A percentile compares a stretch with the other conserved stretches of the same genome.
phyloP scores from a whole-genome alignment of 345 rosid species.

The Noccaea bulbosa region DNA sequence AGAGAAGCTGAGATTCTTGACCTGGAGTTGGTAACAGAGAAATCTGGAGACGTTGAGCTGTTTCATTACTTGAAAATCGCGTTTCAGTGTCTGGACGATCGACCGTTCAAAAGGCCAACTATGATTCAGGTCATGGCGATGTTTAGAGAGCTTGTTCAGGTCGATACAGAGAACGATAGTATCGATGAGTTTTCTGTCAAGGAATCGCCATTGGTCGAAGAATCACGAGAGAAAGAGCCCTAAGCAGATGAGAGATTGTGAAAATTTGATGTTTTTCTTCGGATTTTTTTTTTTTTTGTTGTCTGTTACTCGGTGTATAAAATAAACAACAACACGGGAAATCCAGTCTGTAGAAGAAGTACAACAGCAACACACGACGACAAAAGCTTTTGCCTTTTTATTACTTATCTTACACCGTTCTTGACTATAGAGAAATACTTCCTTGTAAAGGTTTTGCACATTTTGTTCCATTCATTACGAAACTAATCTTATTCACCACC shows the following conservation, averaged over 20 bases:
- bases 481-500: not conserved
- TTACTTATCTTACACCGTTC: conserved; percentile 6
- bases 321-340: conserved; percentile 9
- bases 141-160: conserved; percentile 71
- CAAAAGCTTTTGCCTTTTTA: conserved; percentile 1
- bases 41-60: conserved; percentile 72
- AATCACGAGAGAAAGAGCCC: conserved; percentile 35
- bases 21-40: conserved; percentile 63
- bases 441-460: conserved; percentile 17
- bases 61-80: conserved; percentile 72
- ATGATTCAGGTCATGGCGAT: conserved; percentile 82
- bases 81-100: conserved; percentile 75
- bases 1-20: conserved; percentile 78
- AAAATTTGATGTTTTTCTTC: conserved; percentile 3
- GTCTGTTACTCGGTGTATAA: conserved; percentile 5
- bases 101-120: conserved; percentile 68
- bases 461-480: not conserved
- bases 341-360: not conserved
- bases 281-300: conserved; percentile 11
- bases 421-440: conserved; percentile 17
- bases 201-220: conserved; percentile 43
- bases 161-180: conserved; percentile 65
- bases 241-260: conserved; percentile 1
- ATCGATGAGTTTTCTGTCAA: conserved; percentile 39
- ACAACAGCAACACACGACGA: not conserved